A percentile compares a stretch with the other conserved stretches of the same genome.
Evolutionary conservation across 345 rosid species (phyloP).

Genomic region (Salix exigua): DNA sequence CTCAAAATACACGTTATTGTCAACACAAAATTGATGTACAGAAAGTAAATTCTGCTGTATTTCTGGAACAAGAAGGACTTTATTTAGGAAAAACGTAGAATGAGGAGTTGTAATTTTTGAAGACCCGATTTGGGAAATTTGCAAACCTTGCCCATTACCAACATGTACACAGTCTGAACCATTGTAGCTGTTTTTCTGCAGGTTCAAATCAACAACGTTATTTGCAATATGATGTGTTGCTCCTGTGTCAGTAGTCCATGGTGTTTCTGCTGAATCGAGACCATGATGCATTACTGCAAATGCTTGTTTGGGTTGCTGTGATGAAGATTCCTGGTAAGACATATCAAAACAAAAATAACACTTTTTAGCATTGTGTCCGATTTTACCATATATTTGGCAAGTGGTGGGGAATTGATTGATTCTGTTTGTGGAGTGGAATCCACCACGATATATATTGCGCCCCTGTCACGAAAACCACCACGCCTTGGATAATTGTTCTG

Average conservation of each 20-base stretch:
- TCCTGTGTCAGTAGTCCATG: background rate
- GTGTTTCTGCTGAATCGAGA: rapidly evolving
- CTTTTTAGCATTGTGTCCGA: too few species aligned
- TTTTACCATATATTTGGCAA: background rate
- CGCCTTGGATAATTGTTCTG: too few species aligned
- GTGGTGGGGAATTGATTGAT: background rate
- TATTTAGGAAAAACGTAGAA: background rate
- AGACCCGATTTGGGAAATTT: background rate
- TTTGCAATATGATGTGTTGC: background rate
- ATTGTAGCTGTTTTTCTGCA: background rate
- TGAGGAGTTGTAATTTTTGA: background rate
- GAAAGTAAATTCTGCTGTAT: too few species aligned
- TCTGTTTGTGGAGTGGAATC: background rate
- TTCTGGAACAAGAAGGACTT: background rate
- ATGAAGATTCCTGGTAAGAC: background rate
- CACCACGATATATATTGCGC: background rate
- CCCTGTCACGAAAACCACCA: background rate
- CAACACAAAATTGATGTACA: too few species aligned
- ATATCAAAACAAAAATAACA: background rate
- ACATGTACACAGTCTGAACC: background rate
- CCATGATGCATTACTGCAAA: rapidly evolving
- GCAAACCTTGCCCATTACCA: background rate
- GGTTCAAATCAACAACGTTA: background rate
- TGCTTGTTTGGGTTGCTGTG: background rate
- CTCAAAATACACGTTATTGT: too few species aligned